Base-by-base conservation (phyloP, 192 early-diverging fungal genomes). In the Coemansia sp. region DNA sequence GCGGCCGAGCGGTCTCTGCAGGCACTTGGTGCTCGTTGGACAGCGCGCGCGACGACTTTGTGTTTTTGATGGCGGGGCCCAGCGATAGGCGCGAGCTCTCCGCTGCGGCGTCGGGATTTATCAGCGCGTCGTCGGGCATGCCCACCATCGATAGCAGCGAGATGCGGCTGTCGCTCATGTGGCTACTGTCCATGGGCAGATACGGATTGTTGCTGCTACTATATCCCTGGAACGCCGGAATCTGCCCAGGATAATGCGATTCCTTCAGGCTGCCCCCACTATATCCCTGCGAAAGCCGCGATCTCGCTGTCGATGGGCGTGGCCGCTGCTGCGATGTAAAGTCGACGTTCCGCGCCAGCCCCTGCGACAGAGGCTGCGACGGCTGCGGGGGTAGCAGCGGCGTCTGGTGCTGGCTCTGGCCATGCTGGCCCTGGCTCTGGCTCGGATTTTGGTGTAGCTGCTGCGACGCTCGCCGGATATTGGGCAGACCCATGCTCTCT, bases 131-230 rank as follows among this genome's bases (percentile, higher is more conserved):
- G 11, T 70, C 76, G n/a, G 54, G 63, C 2, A 60, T 19, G 25
- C 61, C 65, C 6, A 47, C 65, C 77, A 80, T 74, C 11, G 77
- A 80, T 28, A 80, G 56, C 23, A 80, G 54, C 6, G 77, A 80
- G 34, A 74, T 61, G 10, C 71, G 64, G 45, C 77, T 80, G 59
- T 68, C 72, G 55, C 65, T 74, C 59, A 23, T 60, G 48, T 47
- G 16, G 49, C 47, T 6, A 51, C 61, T 22, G 67, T 51, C 36
- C 22, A 65, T 58, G 20, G 61, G 55, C 60, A 69, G 42, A 22
- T 73, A 74, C 19, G 71, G 59, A 23, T 14, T 62, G 72, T 25
- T 36, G 13, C 25, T 27, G 16, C 39, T 16, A 18, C 39, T 42
- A 13, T 42, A 18, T 42, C 39, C 39, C 39, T 42, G 39, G 11